Evolutionary conservation across 768 basidiomycete species (phyloP), one percentile per base, ranked within the genome.

Genomic region (Termitomyces sp.): DNA sequence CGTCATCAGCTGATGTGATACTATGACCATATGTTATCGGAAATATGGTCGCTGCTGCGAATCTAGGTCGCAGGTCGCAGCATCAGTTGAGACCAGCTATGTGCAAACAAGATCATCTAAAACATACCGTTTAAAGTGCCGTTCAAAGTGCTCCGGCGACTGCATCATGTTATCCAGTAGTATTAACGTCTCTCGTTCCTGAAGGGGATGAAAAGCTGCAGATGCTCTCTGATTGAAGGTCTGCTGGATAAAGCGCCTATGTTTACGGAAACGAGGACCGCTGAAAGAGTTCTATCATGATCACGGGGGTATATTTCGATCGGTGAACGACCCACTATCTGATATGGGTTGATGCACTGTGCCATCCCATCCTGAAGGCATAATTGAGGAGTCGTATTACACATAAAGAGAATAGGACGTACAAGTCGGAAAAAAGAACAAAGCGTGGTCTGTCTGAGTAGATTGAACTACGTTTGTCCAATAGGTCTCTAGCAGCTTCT

Each of bases 391-490:
- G 16, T 26, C 32, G 56, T 54, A 30, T 12, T 41, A 53, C 20
- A 14, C n/a, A 44, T 20, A 6, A 49, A 14, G 50, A 14, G 2
- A 50, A 59, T 38, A 50, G 18, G 18, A 72, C 79, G 55, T 60
- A 81, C 80, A 82, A 66, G 63, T 82, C 80, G 47, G 75, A 74
- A 55, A 79, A 69, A 49, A 81, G 65, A 26, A 81, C 78, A 58
- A 80, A 79, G 50, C 77, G 72, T 52, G 79, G 80, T 35, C 79
- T 75, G 68, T 82, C 75, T 14, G 83, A 83, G 64, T 82, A 84
- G 49, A 81, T 80, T n/a, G 76, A 65, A 55, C 82, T 78, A 52
- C 81, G 75, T 64, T 77, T 82, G 44, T 84, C 83, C 30, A 86
- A 71, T 23, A 86, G 68, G 55, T 79, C 81, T 10, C 73, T 72